Percentiles rank a stretch among this genome's conserved stretches.
These are phyloP conservation scores for Hypoxylon fuscum DNA, from an alignment of 495 filamentous ascomycete species.

Conservation along the genomic window DNA sequence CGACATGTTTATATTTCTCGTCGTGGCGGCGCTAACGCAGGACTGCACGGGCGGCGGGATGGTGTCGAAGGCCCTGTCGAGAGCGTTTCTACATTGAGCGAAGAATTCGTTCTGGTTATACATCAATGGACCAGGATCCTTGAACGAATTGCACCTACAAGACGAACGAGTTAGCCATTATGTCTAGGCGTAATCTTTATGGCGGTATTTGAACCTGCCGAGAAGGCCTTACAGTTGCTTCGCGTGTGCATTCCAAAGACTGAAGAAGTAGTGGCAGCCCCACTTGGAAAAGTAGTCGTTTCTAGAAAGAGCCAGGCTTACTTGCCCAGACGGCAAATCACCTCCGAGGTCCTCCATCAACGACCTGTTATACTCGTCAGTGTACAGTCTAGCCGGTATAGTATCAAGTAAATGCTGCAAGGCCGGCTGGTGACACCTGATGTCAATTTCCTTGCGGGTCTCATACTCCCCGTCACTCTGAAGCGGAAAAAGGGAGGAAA, in stretches of 20 bases:
- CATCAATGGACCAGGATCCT: constrained; percentile 55
- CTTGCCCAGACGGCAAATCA: constrained; percentile 44
- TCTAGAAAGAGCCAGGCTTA: constrained; percentile 45
- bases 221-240: constrained; percentile 46
- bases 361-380: constrained; percentile 43
- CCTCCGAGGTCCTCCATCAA: constrained; percentile 50
- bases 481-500: constrained; percentile 47
- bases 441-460: constrained; percentile 11
- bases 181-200: neutral
- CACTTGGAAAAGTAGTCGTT: constrained; percentile 45
- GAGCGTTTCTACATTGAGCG: constrained; percentile 44
- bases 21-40: constrained; percentile 12
- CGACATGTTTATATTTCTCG: constrained; percentile 40
- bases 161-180: neutral
- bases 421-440: neutral
- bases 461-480: constrained; percentile 41
- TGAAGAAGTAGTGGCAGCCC: constrained; percentile 58
- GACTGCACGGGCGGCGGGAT: constrained; percentile 51
- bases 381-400: constrained; percentile 42
- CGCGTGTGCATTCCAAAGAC: constrained; percentile 51
- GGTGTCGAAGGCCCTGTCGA: constrained; percentile 50
- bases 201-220: neutral
- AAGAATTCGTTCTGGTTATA: constrained; percentile 55
- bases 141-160: constrained; percentile 54
- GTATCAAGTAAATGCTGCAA: constrained; percentile 35